Base-by-base conservation (phyloP, 139 green algal genomes). In the Chlamydomonas sphaeroides region DNA sequence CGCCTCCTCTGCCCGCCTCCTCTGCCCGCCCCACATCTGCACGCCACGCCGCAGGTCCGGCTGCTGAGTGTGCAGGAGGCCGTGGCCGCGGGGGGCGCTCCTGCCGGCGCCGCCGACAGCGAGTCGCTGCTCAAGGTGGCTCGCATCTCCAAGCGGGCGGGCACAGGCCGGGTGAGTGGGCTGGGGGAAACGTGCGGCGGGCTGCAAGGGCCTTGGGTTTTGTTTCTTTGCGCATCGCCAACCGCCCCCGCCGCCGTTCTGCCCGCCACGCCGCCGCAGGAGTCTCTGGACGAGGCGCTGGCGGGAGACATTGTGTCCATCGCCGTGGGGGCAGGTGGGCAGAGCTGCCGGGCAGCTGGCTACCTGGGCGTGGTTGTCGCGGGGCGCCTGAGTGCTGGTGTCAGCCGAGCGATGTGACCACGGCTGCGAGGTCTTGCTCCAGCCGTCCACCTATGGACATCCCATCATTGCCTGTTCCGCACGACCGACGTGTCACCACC, bases 291-390 rank as follows among this genome's bases (percentile, higher is more conserved):
- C 15, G 66, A 78, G 45, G 93, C 95, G 11, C 68, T 89, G 28
- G 94, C 94, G 8, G 95, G 95, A 0, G 95, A 98, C 87, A 92
- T 98, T 32, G 92, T 98, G 32, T 91, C 86, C 0, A 70, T 98
- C 5, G 89, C 92, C n/a, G n/a, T n/a, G 17, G 95, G 95, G 0
- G 49, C 92, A 26, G 72, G 72, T 80, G 72, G 25, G 72, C n/a
- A n/a, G n/a, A n/a, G n/a, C n/a, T n/a, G n/a, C n/a, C n/a, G n/a
- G n/a, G n/a, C n/a, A n/a, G n/a, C n/a, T n/a, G n/a, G n/a, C n/a
- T n/a, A n/a, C n/a, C n/a, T n/a, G n/a, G n/a, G n/a, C n/a, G n/a
- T n/a, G n/a, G n/a, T n/a, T n/a, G n/a, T n/a, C n/a, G n/a, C n/a
- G n/a, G n/a, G n/a, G n/a, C n/a, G n/a, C n/a, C n/a, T n/a, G n/a